phyloP scores from a whole-genome alignment of 805 yeast species.

The Nakazawaea sp. region DNA sequence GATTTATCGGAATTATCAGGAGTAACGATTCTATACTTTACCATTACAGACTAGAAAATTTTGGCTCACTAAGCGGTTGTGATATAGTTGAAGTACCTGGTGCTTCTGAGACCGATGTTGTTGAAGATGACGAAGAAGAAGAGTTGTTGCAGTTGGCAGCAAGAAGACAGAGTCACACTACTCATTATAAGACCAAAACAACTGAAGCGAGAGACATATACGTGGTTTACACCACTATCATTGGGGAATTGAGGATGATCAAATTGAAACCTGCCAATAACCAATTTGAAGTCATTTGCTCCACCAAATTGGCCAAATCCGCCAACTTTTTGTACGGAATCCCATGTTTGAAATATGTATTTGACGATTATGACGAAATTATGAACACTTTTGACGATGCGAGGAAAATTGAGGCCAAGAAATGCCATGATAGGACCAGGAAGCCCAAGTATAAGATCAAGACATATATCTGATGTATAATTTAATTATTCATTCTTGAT shows the following conservation, averaged over 20 bases:
- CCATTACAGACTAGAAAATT: conserved; percentile 15
- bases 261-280: not conserved
- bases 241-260: conserved; percentile 5
- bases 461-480: no score
- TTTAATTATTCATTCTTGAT: no score
- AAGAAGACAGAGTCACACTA: conserved; percentile 1
- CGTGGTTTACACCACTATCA: conserved; percentile 6
- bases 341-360: not conserved
- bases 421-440: no score
- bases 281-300: not conserved
- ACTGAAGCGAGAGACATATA: conserved; percentile 1
- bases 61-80: conserved; percentile 6
- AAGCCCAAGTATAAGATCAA: no score
- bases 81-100: conserved; percentile 2
- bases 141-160: conserved; percentile 5
- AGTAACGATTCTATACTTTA: conserved; percentile 15
- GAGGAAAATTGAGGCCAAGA: no score
- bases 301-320: not conserved
- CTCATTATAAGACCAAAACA: conserved; percentile 1
- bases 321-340: not conserved
- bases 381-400: no score
- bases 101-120: not conserved
- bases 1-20: conserved; percentile 16
- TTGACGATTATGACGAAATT: no score
- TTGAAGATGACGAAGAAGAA: conserved; percentile 5